Base-by-base conservation (phyloP, 2,329 filamentous ascomycete genomes). In the Lachnellula subtilissima region DNA sequence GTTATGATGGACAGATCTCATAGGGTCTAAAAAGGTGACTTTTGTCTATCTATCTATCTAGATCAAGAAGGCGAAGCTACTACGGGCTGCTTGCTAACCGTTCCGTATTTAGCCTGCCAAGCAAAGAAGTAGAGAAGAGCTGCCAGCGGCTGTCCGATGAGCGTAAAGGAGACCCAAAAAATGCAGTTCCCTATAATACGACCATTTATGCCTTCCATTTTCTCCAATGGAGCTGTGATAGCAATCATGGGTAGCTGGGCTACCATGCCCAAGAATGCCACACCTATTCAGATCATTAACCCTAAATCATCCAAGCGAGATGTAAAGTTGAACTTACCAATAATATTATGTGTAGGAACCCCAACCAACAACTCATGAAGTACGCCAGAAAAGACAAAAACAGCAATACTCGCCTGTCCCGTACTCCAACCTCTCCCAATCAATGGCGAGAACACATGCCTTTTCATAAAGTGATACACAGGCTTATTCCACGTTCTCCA, bases 401-500 rank as follows among this genome's bases (percentile, higher is more conserved):
- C 94, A 56, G 87, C 79, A 28, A 89, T 76, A 66, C 91, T 93
- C 1, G 94, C 90, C 0, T 80, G 70, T 3, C 76, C 73, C 8
- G 86, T 81, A 55, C 82, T 88, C 78, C 89, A 92, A 1, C 94
- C 94, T 48, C 94, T 82, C 0, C 89, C 90, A 35, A 96, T 80
- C 61, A 99, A 79, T 1, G 94, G 94, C 40, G 87, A 87, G 74
- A 94, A 97, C 51, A 99, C 85, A 71, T 99, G 94, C 39, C 94
- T 81, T 67, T 90, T 92, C 86, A 99, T 97, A 73, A 96, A 99
- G 56, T 91, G 87, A 69, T 96, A 96, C 5, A 99, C 93, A 0
- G 94, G 94, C 71, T 95, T 95, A 75, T 99, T 99, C 94, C 94
- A 99, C 0, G 87, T 89, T 22, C 92, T 85, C 93, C 93, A 97